Percentiles rank a stretch among this genome's conserved stretches.
phyloP scores from a whole-genome alignment of 768 basidiomycete genomes.

The Hygrocybe coccinea region DNA sequence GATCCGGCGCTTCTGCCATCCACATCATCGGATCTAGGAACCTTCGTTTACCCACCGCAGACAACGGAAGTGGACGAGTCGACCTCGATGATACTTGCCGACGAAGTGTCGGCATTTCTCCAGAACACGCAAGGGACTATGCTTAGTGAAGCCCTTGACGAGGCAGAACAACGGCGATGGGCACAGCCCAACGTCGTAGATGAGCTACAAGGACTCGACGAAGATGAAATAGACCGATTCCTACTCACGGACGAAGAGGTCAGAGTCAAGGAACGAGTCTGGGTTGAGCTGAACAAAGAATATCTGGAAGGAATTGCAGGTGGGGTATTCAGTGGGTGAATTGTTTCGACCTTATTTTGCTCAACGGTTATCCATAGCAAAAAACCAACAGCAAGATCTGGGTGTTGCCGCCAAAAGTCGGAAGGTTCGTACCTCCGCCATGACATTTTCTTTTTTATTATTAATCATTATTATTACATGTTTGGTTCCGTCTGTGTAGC shows the following conservation, averaged over 20 bases:
- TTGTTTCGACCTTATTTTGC: constrained; percentile 37
- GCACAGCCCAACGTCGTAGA: constrained; percentile 44
- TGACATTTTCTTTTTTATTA: constrained; percentile 31
- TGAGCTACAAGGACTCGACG: constrained; percentile 76
- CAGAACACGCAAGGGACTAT: constrained; percentile 55
- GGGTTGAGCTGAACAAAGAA: constrained; percentile 91
- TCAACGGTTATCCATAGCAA: constrained; percentile 54
- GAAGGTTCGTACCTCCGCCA: constrained; percentile 64
- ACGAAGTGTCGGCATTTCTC: constrained; percentile 68
- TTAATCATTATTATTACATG: constrained; percentile 12
- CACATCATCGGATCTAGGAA: constrained; percentile 13
- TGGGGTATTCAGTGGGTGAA: constrained; percentile 33
- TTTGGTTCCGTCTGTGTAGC: constrained; percentile 43
- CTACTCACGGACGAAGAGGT: constrained; percentile 76
- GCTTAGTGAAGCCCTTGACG: constrained; percentile 58
- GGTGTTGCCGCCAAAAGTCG: constrained; percentile 50
- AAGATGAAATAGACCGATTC: constrained; percentile 82
- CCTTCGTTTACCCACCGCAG: constrained; percentile 22
- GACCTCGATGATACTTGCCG: constrained; percentile 56
- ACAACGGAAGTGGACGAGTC: constrained; percentile 50
- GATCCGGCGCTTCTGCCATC: constrained; percentile 48
- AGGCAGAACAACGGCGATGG: constrained; percentile 59
- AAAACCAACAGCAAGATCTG: constrained; percentile 52
- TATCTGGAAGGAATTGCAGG: constrained; percentile 86
- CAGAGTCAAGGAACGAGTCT: constrained; percentile 81